A percentile compares a stretch with the other conserved stretches of the same genome.
Conservation (phyloP, 2,329 filamentous ascomycete genomes). For the Gaeumannomyces sp. region DNA sequence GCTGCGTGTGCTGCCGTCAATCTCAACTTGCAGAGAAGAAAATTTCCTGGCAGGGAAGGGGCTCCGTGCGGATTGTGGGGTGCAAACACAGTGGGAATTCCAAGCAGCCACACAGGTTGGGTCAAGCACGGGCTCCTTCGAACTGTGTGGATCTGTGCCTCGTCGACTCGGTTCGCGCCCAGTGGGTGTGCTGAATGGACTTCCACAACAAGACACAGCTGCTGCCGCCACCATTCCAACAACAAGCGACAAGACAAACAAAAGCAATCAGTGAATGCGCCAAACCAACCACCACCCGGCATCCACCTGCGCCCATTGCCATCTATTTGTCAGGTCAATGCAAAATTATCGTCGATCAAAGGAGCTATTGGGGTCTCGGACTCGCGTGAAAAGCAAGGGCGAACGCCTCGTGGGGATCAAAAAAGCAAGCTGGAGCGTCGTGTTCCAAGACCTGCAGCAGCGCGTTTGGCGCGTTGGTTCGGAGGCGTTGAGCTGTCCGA, state of each 20-base stretch:
- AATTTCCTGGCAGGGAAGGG: not conserved
- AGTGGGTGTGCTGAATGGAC: not conserved
- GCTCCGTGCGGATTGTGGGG: not conserved
- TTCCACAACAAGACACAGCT: too few relatives aligned
- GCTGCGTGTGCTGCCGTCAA: not conserved
- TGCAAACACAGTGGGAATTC: not conserved
- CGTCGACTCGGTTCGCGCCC: not conserved
- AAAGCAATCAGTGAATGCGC: not conserved
- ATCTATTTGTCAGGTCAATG: too few relatives aligned
- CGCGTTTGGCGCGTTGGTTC: too few relatives aligned
- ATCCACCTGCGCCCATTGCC: not conserved
- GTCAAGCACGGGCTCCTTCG: too few relatives aligned
- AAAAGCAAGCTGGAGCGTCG: not conserved
- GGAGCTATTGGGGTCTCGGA: not conserved
- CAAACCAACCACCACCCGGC: not conserved
- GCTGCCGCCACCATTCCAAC: too few relatives aligned
- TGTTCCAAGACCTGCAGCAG: not conserved
- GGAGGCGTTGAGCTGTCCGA: too few relatives aligned
- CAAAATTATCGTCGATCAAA: not conserved
- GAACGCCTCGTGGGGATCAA: conserved; percentile 1
- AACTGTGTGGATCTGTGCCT: not conserved
- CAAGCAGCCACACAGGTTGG: too few relatives aligned
- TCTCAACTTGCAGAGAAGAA: not conserved
- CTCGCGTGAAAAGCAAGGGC: not conserved
- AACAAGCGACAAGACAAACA: not conserved